Percentiles rank a stretch among this genome's conserved stretches.
These are phyloP conservation scores for Pleurotus tuoliensis DNA, from an alignment of 768 basidiomycete species.

Conservation along the genomic window DNA sequence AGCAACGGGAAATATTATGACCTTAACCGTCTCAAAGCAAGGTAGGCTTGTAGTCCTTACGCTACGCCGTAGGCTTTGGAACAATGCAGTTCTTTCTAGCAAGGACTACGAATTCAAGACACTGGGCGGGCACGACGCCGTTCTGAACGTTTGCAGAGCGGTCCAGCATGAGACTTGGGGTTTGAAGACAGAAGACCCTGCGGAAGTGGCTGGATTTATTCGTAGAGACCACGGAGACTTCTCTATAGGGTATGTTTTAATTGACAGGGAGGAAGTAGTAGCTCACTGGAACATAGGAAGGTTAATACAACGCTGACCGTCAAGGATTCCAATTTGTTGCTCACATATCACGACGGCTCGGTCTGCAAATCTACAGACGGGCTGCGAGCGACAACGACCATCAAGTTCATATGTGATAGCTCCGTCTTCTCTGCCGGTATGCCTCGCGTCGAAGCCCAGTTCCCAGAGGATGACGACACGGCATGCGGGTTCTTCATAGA, in stretches of 20 bases:
- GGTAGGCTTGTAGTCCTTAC: constrained; percentile 32
- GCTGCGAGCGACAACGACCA: constrained; percentile 56
- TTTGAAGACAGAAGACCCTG: constrained; percentile 44
- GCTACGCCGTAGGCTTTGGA: constrained; percentile 2
- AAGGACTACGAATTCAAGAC: constrained; percentile 60
- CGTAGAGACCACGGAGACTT: constrained; percentile 63
- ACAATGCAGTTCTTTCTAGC: constrained; percentile 31
- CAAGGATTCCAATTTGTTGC: constrained; percentile 47
- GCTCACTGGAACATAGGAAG: constrained; percentile 30
- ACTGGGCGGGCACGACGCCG: constrained; percentile 39
- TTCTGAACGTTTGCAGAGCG: constrained; percentile 63
- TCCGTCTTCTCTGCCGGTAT: constrained; percentile 53
- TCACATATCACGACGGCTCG: constrained; percentile 60
- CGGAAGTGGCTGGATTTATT: constrained; percentile 60
- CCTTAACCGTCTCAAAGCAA: constrained; percentile 55
- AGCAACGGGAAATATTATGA: constrained; percentile 61
- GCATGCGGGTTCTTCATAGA: constrained; percentile 82
- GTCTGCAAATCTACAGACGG: constrained; percentile 33
- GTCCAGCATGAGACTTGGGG: constrained; percentile 58
- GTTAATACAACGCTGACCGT: constrained; percentile 63
- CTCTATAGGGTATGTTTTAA: constrained; percentile 56
- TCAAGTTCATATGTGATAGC: constrained; percentile 77
- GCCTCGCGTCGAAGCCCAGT: constrained; percentile 57
- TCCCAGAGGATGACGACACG: constrained; percentile 60
- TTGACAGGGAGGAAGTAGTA: no score